Percentiles rank a stretch among this genome's conserved stretches.
phyloP scores from a whole-genome alignment of 495 filamentous ascomycete species.

The Tuber brumale region DNA sequence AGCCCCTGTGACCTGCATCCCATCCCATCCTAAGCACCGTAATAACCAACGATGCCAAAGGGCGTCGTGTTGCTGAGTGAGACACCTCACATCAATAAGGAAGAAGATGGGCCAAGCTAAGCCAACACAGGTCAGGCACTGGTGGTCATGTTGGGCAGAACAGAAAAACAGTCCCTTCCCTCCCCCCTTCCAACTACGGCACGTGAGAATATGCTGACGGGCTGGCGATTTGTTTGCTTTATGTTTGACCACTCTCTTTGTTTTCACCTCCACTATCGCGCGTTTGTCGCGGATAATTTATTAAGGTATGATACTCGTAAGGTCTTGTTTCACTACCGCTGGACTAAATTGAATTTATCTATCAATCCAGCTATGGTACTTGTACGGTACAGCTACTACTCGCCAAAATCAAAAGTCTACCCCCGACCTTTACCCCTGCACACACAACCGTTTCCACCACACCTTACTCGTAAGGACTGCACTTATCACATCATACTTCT shows the following conservation, averaged over 20 bases:
- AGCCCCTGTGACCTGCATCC: background rate
- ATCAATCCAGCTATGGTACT: background rate
- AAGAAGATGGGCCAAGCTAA: background rate
- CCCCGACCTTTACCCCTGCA: background rate
- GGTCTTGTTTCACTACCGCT: background rate
- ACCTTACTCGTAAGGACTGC: background rate
- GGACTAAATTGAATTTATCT: background rate
- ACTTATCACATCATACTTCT: background rate
- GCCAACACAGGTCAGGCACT: background rate
- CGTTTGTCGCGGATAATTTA: background rate
- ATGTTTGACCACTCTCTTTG: background rate
- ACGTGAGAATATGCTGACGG: background rate
- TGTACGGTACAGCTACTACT: too few relatives aligned
- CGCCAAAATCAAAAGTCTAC: background rate
- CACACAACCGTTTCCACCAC: background rate
- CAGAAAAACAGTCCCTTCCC: background rate
- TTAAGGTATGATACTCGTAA: background rate
- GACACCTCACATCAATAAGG: background rate
- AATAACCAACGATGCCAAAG: background rate
- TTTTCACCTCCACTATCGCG: background rate
- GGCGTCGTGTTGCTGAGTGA: background rate
- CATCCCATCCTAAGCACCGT: background rate
- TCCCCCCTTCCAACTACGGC: background rate
- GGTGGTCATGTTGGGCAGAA: background rate
- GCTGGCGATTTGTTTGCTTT: background rate